These are phyloP conservation scores for Aspergillus sparsus DNA, from an alignment of 495 filamentous ascomycete genomes.

Conservation along the genomic window DNA sequence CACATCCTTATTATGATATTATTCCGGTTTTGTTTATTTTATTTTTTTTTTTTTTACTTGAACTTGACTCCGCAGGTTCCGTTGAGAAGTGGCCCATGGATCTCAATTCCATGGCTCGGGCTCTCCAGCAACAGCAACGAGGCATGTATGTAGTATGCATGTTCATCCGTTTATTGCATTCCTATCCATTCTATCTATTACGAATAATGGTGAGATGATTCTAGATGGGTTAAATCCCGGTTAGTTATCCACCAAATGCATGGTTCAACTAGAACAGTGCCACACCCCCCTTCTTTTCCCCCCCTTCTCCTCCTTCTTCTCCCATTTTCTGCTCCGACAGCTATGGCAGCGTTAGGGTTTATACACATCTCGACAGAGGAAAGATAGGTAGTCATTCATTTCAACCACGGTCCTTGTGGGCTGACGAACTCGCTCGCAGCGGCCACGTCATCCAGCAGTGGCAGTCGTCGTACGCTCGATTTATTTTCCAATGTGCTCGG, in stretches of 20 bases:
- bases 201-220: neutral
- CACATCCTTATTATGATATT: no score
- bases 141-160: no score
- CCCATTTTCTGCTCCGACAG: no score
- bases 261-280: neutral
- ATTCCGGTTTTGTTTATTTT: neutral
- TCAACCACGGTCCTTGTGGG: neutral
- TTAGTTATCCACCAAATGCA: neutral
- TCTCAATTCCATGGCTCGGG: neutral
- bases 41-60: constrained; percentile 1
- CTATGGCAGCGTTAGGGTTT: neutral
- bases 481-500: neutral
- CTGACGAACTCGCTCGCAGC: constrained; percentile 11
- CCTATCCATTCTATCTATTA: constrained; percentile 9
- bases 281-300: no score
- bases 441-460: constrained; percentile 14
- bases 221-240: neutral
- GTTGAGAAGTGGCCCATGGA: constrained; percentile 14
- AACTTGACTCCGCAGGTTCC: constrained; percentile 12
- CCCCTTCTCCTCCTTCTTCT: no score
- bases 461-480: constrained; percentile 6
- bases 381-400: neutral
- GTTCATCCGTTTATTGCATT: constrained; percentile 8
- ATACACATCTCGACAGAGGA: neutral
- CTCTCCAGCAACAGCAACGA: constrained; percentile 6